Evolutionary conservation across 257 asterid genomes (phyloP), one percentile per base, ranked within the genome.

Genomic region (Nyctanthes arbortristis): DNA sequence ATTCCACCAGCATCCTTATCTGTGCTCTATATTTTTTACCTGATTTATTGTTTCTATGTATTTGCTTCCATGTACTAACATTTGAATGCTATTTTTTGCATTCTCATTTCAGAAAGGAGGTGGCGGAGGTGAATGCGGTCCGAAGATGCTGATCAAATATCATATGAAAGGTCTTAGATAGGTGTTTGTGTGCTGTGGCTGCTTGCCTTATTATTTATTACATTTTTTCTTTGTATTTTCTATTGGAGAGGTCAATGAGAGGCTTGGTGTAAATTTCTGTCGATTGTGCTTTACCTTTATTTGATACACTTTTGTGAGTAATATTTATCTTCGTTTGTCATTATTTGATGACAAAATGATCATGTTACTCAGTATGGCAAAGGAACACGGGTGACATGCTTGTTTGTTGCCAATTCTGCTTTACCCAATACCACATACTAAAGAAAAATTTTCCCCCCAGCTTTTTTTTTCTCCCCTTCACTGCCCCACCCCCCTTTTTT

Each of bases 41-140:
- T n/a, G n/a, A n/a, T n/a, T n/a, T n/a, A n/a, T n/a, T n/a, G n/a
- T n/a, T n/a, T n/a, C n/a, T n/a, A n/a, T n/a, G 16, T 14, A 40
- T 14, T 39, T 40, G 52, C 52, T 40, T 40, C 52, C 11, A 40
- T 3, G 52, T 40, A 40, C 52, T 40, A 40, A 40, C 16, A 40
- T 40, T 40, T 14, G 49, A 2, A n/a, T n/a, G n/a, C n/a, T n/a
- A n/a, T 10, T 11, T 39, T 4, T 14, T 40, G 52, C 7, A 40
- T 7, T 14, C 52, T 14, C 52, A 40, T 79, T 81, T 61, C 92
- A 91, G 97, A 89, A 70, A 86, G 85, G 81, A 91, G 82, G 74
- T 91, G 97, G 97, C 77, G 84, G 79, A 81, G 95, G 78, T 91
- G 73, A 88, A 34, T 20, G 54, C 54, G 58, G 69, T 52, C 63